Conservation (phyloP, 345 rosid species). For the Rhodamnia rubescens region DNA sequence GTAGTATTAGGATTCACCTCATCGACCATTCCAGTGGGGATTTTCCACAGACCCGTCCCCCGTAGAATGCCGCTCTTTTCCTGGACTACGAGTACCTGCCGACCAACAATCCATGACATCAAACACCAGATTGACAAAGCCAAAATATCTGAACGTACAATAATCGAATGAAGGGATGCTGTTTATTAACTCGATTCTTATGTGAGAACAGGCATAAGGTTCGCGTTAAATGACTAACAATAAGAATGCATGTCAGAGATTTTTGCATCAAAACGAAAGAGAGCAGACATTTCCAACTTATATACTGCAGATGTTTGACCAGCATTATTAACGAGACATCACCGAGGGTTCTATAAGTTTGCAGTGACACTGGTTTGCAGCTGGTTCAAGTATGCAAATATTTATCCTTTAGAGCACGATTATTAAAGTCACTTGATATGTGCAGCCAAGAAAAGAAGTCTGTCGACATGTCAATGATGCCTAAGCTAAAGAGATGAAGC, state of each 20-base stretch:
- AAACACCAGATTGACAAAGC: background rate
- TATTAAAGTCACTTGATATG: background rate
- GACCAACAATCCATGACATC: background rate
- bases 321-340: background rate
- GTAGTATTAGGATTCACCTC: constrained; percentile 28
- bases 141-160: background rate
- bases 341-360: background rate
- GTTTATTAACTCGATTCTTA: background rate
- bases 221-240: background rate
- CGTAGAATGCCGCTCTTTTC: constrained; percentile 52
- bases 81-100: constrained; percentile 69
- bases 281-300: background rate
- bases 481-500: background rate
- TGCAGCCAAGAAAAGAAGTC: background rate
- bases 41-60: constrained; percentile 65
- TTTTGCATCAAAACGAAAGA: background rate
- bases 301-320: background rate
- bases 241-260: background rate
- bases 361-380: background rate
- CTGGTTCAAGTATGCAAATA: background rate
- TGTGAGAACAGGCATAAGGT: background rate
- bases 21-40: constrained; percentile 78
- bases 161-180: background rate
- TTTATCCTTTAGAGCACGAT: background rate
- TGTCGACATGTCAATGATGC: background rate